Evolutionary conservation across 371 early-diverging fungal genomes (phyloP).

Genomic region (Rhizopus stolonifer): DNA sequence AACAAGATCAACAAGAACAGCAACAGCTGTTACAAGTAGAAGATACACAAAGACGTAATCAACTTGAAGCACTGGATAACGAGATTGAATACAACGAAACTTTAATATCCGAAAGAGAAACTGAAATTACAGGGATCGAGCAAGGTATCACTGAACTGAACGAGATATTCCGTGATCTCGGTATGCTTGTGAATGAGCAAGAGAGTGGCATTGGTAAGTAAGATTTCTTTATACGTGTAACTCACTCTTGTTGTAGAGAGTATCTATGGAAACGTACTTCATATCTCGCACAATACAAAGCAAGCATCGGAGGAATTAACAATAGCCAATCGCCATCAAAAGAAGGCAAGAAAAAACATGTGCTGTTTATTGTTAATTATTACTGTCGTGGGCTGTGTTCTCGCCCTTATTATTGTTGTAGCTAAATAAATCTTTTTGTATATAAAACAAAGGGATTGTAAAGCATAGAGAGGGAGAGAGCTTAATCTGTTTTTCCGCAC

Average conservation of each 20-base stretch:
- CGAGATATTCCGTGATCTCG: slow-evolving; percentile 95
- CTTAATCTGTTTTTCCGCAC: no score
- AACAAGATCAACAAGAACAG: slow-evolving; percentile 37
- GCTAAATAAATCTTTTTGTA: slow-evolving; percentile 28
- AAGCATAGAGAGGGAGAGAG: no score
- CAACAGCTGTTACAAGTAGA: slow-evolving; percentile 51
- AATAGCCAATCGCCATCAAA: slow-evolving; percentile 79
- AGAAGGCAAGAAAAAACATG: slow-evolving; percentile 76
- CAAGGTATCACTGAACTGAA: slow-evolving; percentile 89
- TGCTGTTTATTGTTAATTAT: slow-evolving; percentile 79
- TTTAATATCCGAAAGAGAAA: slow-evolving; percentile 90
- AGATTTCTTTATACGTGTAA: not conserved
- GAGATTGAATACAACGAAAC: slow-evolving; percentile 92
- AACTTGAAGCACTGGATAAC: slow-evolving; percentile 80
- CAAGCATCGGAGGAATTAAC: slow-evolving; percentile 81
- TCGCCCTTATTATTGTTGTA: slow-evolving; percentile 50
- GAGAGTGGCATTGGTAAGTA: slow-evolving; percentile 84
- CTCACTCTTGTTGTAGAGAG: slow-evolving; percentile 29
- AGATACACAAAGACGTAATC: slow-evolving; percentile 63
- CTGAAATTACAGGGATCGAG: slow-evolving; percentile 90
- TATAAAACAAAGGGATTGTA: not conserved
- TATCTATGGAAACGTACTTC: slow-evolving; percentile 75
- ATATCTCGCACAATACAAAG: slow-evolving; percentile 74
- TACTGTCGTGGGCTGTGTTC: slow-evolving; percentile 59
- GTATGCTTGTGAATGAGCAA: slow-evolving; percentile 95